Evolutionary conservation across 2,329 filamentous ascomycete genomes (phyloP).

Genomic region (Aspergillus melleus): DNA sequence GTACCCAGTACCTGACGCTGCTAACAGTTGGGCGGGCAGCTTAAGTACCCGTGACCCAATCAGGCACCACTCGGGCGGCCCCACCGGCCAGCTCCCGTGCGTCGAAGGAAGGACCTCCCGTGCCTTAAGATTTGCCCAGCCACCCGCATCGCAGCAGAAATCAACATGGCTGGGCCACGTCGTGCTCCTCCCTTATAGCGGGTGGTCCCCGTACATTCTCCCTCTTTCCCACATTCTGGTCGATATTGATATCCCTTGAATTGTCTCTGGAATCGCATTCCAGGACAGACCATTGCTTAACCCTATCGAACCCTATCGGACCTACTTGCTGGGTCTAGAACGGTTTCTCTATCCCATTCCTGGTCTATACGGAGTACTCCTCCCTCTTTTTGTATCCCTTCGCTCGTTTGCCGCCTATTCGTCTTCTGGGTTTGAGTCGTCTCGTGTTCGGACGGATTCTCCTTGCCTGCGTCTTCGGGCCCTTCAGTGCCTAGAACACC

Average conservation of each 20-base stretch:
- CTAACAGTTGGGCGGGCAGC: conserved; percentile 12
- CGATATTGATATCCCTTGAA: conserved; percentile 9
- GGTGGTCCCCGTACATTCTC: not conserved
- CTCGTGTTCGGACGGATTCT: not conserved
- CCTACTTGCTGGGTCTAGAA: not conserved
- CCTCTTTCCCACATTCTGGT: not conserved
- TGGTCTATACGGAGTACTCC: not conserved
- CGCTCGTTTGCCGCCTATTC: not conserved
- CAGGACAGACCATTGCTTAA: not conserved
- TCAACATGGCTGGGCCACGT: conserved; percentile 21
- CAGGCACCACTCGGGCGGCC: not conserved
- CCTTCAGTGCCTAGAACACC: not conserved
- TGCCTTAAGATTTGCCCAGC: conserved; percentile 8
- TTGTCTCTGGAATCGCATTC: conserved; percentile 5
- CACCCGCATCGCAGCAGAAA: conserved; percentile 14
- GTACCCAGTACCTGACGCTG: conserved; percentile 5
- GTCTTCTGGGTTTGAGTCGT: not conserved
- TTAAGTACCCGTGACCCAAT: conserved; percentile 19
- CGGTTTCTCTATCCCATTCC: not conserved
- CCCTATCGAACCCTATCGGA: not conserved
- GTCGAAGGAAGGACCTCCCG: not conserved
- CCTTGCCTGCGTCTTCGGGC: not conserved
- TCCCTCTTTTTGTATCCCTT: not conserved
- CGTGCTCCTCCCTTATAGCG: conserved; percentile 11
- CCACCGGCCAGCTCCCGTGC: not conserved